A percentile compares a stretch with the other conserved stretches of the same genome.
Evolutionary conservation across 352 stramenopile species (phyloP).

Genomic region (Globisporangium yorkense): DNA sequence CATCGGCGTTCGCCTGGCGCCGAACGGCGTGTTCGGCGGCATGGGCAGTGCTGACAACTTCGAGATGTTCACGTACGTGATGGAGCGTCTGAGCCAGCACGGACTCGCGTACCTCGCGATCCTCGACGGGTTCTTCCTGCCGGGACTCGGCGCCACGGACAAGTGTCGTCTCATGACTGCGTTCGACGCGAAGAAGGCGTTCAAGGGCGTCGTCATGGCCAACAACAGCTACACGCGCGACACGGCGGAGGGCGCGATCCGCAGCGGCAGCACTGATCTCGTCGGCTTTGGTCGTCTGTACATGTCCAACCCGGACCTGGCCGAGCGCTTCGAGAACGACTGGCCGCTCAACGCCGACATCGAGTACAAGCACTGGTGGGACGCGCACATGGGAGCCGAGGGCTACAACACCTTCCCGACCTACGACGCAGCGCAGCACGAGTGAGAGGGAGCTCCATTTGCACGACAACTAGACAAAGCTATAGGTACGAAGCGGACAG

Average conservation of each 20-base stretch:
- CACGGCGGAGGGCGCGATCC: slow-evolving; percentile 13
- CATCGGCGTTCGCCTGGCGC: slow-evolving; percentile 12
- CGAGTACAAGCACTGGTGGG: neutral
- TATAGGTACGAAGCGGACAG: too few species aligned
- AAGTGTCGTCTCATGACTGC: neutral
- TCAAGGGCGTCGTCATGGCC: slow-evolving; percentile 9
- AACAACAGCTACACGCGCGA: slow-evolving; percentile 12
- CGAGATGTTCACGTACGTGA: slow-evolving; percentile 14
- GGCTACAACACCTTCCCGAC: slow-evolving; percentile 1
- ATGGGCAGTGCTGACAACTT: slow-evolving; percentile 12
- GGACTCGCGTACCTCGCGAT: slow-evolving; percentile 16
- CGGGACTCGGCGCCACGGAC: slow-evolving; percentile 1
- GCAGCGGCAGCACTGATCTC: slow-evolving; percentile 12
- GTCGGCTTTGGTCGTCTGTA: slow-evolving; percentile 23
- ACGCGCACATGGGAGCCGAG: neutral
- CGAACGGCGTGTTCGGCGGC: slow-evolving; percentile 4
- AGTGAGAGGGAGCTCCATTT: too few species aligned
- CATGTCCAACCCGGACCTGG: slow-evolving; percentile 39
- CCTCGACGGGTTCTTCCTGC: slow-evolving; percentile 3
- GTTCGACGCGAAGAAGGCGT: slow-evolving; percentile 7
- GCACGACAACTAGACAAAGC: too few species aligned
- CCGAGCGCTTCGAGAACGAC: slow-evolving; percentile 19
- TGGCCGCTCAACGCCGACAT: slow-evolving; percentile 17
- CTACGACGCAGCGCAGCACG: neutral
- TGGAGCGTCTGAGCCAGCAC: slow-evolving; percentile 5